phyloP scores from a whole-genome alignment of 1,284 basidiomycete species.

The Polyporus tsugae region DNA sequence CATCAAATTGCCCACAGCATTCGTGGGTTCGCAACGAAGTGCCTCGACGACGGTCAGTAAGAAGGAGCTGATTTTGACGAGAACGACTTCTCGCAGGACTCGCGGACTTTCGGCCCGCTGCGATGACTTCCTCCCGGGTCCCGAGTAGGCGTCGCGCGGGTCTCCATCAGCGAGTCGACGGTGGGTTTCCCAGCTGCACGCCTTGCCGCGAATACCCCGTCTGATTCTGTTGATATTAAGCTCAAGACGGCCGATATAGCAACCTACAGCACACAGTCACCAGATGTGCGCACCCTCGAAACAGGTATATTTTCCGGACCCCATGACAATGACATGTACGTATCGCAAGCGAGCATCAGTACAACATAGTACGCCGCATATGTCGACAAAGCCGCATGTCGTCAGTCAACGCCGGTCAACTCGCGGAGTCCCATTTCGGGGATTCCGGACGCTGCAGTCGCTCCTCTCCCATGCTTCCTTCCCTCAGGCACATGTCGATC shows the following conservation, averaged over 20 bases:
- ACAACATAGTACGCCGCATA: not conserved
- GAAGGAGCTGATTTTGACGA: constrained; percentile 10
- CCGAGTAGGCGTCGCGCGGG: not conserved
- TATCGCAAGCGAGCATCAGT: not conserved
- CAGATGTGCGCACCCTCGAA: constrained; percentile 1
- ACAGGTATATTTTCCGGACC: not conserved
- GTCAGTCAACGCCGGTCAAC: constrained; percentile 1
- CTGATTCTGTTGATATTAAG: constrained; percentile 4
- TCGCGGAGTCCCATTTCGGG: constrained; percentile 30
- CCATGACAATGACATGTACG: not conserved
- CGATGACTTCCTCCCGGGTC: constrained; percentile 2
- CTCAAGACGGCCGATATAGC: constrained; percentile 5
- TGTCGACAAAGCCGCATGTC: not conserved
- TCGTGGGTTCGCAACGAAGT: constrained; percentile 8
- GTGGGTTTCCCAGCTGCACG: constrained; percentile 2
- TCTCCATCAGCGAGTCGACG: not conserved
- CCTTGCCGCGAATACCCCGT: constrained; percentile 2
- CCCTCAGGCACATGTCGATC: constrained; percentile 31
- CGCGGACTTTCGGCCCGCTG: constrained; percentile 19
- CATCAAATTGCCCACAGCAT: not conserved
- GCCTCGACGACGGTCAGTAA: constrained; percentile 6
- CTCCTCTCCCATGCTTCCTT: constrained; percentile 22
- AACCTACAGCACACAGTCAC: not conserved
- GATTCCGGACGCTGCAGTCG: constrained; percentile 14
- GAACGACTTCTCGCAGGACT: constrained; percentile 13